Percentiles rank a stretch among this genome's conserved stretches.
Conservation (phyloP, 257 asterid species). For the Prunella vulgaris region DNA sequence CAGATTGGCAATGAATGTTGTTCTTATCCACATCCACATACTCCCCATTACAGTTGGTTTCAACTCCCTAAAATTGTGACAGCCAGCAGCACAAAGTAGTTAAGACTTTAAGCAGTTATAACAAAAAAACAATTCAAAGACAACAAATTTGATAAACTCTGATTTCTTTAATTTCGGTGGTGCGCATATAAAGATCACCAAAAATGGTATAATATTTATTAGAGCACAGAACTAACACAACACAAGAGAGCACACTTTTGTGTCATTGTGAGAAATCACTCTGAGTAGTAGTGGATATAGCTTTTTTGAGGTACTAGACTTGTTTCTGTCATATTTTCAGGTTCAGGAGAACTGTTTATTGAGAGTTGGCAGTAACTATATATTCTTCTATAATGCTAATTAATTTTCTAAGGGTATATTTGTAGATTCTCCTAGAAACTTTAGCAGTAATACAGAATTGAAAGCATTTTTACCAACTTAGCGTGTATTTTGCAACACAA, state of each 20-base stretch:
- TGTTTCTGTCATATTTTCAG: not conserved
- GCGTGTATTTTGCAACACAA: not conserved
- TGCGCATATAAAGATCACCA: not conserved
- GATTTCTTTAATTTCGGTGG: not conserved
- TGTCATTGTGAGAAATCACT: not conserved
- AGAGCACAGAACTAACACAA: not conserved
- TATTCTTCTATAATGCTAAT: not conserved
- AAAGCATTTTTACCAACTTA: not conserved
- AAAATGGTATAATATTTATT: not conserved
- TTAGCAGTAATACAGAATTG: not conserved
- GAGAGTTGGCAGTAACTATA: not conserved
- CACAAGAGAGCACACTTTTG: not conserved
- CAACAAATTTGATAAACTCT: not conserved
- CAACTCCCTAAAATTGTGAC: slow-evolving; percentile 22
- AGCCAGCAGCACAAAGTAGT: not conserved
- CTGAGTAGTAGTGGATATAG: not conserved
- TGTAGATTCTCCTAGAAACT: not conserved
- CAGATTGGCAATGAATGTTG: slow-evolving; percentile 17
- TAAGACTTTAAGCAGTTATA: not conserved
- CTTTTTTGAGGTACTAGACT: not conserved
- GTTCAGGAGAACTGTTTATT: not conserved
- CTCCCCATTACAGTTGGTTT: slow-evolving; percentile 28
- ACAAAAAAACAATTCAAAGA: not conserved
- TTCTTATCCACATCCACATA: slow-evolving; percentile 10
- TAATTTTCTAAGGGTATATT: not conserved